Evolutionary conservation across 169 alveolate species (phyloP), one percentile per base, ranked within the genome.

Genomic region (Condylostoma magnum): DNA sequence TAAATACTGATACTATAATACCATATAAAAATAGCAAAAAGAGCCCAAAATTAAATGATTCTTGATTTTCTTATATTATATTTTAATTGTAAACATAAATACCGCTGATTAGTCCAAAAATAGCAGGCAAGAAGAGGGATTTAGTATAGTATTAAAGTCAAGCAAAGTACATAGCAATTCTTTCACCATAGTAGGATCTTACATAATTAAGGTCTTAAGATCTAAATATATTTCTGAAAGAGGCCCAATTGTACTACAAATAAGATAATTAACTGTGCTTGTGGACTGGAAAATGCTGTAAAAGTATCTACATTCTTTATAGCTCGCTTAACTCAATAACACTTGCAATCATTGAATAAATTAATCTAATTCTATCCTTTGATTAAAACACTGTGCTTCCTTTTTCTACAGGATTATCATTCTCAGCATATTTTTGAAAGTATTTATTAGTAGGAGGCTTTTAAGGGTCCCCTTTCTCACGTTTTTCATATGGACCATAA

Each of bases 151-250:
- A 82, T 1, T 83, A 44, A 34, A 87, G 41, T 78, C 80, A 87
- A 15, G 94, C 87, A 78, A 65, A 87, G 73, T 83, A 83, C 53
- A 83, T 79, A 12, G 87, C 94, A 10, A 81, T 56, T 38, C 80
- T 77, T 44, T 83, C 88, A 3, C 94, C 94, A 55, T 74, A 81
- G 70, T 81, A 78, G n/a, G 6, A n/a, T 60, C 58, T 60, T 6
- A 60, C 1, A 20, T 33, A 20, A 15, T 60, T 37, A 10, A 37
- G 10, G 25, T 60, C 34, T 25, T 60, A 37, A 15, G 12, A 38
- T 37, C 41, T n/a, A n/a, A 8, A 8, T 12, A 33, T 8, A 10
- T 0, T 55, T 1, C 33, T 12, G n/a, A 38, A 2, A 8, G 31
- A 46, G 2, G 48, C 75, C 75, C 75, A 66, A 31, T 4, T 43